These are phyloP conservation scores for Citrus sp. DNA, from an alignment of 345 rosid genomes.

Conservation along the genomic window DNA sequence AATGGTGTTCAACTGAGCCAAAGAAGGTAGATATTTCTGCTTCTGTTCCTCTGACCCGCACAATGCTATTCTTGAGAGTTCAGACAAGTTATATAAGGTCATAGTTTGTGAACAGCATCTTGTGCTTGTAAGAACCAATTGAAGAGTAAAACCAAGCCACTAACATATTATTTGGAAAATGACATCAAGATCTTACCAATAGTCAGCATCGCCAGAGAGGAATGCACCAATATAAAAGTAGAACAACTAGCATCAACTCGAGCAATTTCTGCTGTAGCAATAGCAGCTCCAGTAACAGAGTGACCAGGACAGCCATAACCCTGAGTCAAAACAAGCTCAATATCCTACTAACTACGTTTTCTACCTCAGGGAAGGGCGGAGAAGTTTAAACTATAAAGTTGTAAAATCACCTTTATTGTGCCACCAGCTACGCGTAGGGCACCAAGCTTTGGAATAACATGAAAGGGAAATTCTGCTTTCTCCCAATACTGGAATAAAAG, in stretches of 20 bases:
- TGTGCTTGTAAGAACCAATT: background rate
- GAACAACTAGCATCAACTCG: constrained; percentile 97
- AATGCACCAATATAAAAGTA: constrained; percentile 86
- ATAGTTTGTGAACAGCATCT: constrained; percentile 1
- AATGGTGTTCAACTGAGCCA: constrained; percentile 65
- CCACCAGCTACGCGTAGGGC: constrained; percentile 70
- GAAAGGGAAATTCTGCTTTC: constrained; percentile 95
- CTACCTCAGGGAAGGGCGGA: background rate
- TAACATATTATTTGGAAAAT: background rate
- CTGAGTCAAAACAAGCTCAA: constrained; percentile 39
- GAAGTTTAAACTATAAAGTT: background rate
- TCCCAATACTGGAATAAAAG: constrained; percentile 72
- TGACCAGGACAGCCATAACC: constrained; percentile 95
- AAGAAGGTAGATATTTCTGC: constrained; percentile 73
- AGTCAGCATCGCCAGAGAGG: constrained; percentile 93
- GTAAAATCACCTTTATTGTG: constrained; percentile 69
- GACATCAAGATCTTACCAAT: constrained; percentile 55
- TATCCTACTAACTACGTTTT: constrained; percentile 5
- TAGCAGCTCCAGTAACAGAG: constrained; percentile 66
- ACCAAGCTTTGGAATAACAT: constrained; percentile 72
- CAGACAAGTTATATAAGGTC: constrained; percentile 19
- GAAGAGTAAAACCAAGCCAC: background rate
- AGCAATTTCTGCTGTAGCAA: constrained; percentile 71
- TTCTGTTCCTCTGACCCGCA: constrained; percentile 96
- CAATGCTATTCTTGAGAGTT: constrained; percentile 51